These are phyloP conservation scores for Closterium sp. DNA, from an alignment of 139 green algal species.

Conservation along the genomic window DNA sequence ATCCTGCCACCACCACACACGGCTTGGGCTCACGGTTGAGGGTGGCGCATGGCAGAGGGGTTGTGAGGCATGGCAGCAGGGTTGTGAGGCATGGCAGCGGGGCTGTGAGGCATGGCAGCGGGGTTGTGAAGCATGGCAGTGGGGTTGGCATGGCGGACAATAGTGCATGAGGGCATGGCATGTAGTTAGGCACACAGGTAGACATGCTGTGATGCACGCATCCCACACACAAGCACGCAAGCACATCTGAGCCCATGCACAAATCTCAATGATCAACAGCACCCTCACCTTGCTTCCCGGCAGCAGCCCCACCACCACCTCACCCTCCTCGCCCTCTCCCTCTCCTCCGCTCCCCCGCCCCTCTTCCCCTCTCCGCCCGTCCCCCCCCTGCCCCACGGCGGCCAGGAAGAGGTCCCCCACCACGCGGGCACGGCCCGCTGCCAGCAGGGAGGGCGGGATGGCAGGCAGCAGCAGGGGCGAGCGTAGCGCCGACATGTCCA, in stretches of 20 bases:
- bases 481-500: constrained; percentile 35
- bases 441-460: not conserved
- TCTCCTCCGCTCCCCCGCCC: not conserved
- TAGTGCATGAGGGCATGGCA: not conserved
- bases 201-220: no score
- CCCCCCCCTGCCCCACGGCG: constrained; percentile 1
- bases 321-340: not conserved
- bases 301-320: constrained; percentile 19
- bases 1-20: not conserved
- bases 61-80: no score
- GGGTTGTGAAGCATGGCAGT: no score
- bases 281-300: constrained; percentile 33
- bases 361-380: not conserved
- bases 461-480: constrained; percentile 9
- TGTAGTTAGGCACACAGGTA: no score
- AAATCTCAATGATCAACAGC: no score
- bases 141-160: no score
- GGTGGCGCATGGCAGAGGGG: not conserved
- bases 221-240: not conserved
- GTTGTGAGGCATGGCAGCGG: no score
- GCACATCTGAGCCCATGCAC: no score
- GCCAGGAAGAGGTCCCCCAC: constrained; percentile 44
- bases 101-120: no score
- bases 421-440: constrained; percentile 3
- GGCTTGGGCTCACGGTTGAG: no score